Conservation (phyloP, 208 protist genomes). For the Crithidia sp. region DNA sequence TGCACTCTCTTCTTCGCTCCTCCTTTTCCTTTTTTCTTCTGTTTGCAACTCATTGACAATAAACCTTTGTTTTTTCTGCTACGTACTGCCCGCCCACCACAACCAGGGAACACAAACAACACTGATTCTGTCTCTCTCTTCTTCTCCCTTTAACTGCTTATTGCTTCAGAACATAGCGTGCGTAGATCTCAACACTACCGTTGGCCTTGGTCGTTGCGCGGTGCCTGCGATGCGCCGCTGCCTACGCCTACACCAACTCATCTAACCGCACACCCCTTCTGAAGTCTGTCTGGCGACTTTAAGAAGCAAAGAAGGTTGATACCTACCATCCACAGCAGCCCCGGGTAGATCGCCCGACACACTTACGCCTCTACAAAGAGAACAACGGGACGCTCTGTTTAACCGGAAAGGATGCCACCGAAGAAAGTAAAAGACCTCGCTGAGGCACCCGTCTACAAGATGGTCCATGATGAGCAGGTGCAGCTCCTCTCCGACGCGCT, state of each 20-base stretch:
- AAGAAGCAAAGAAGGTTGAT: not conserved
- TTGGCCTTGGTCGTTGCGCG: too few species aligned
- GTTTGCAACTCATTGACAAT: too few species aligned
- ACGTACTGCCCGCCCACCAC: not conserved
- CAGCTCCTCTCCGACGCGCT: conserved; percentile 84
- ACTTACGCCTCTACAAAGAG: not conserved
- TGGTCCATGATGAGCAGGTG: conserved; percentile 85
- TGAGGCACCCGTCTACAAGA: conserved; percentile 61
- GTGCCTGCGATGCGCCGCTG: too few species aligned
- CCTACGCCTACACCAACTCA: too few species aligned
- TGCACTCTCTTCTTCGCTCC: too few species aligned
- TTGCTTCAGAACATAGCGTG: not conserved
- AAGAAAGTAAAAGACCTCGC: conserved; percentile 62
- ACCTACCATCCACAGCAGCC: not conserved
- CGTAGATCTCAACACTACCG: too few species aligned
- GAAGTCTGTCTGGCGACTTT: too few species aligned
- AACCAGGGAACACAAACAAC: not conserved
- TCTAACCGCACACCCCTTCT: too few species aligned
- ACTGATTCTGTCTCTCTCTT: not conserved
- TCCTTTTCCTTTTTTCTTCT: too few species aligned
- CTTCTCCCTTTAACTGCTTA: conserved; percentile 1
- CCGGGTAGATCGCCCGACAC: not conserved
- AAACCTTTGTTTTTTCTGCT: too few species aligned
- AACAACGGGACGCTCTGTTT: not conserved
- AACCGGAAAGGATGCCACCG: conserved; percentile 46